A percentile compares a stretch with the other conserved stretches of the same genome.
These are phyloP conservation scores for Spizellomyces punctatus DNA, from an alignment of 192 early-diverging fungal genomes.

Conservation along the genomic window DNA sequence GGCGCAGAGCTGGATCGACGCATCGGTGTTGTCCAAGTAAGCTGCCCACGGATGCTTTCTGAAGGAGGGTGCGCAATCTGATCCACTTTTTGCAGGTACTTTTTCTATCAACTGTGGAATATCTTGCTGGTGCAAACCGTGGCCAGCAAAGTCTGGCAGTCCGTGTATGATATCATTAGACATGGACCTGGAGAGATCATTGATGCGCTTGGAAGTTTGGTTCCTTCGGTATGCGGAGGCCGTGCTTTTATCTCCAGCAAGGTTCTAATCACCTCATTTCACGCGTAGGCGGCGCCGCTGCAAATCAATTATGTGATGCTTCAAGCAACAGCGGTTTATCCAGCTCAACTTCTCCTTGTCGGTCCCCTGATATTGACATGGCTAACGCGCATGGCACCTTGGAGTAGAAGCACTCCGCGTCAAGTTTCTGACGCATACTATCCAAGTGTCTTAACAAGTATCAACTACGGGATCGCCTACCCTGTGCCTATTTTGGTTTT, in stretches of 20 bases:
- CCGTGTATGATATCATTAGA: slow-evolving; percentile 35
- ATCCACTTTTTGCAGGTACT: slow-evolving; percentile 25
- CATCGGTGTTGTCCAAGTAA: slow-evolving; percentile 45
- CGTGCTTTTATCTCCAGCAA: neutral
- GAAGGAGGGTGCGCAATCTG: too few species aligned
- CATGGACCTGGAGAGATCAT: slow-evolving; percentile 41
- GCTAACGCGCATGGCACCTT: slow-evolving; percentile 34
- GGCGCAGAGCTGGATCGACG: slow-evolving; percentile 55
- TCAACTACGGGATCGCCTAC: slow-evolving; percentile 58
- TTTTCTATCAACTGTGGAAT: slow-evolving; percentile 56
- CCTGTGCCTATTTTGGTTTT: slow-evolving; percentile 54
- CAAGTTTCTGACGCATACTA: slow-evolving; percentile 54
- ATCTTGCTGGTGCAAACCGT: slow-evolving; percentile 47
- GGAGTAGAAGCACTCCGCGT: slow-evolving; percentile 41
- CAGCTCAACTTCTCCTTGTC: slow-evolving; percentile 50
- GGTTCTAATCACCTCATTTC: neutral
- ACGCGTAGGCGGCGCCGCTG: slow-evolving; percentile 17
- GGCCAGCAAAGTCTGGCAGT: slow-evolving; percentile 34
- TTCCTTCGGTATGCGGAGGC: slow-evolving; percentile 7
- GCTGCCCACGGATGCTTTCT: too few species aligned
- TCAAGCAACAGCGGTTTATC: slow-evolving; percentile 42
- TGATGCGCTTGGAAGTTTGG: slow-evolving; percentile 22
- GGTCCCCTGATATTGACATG: slow-evolving; percentile 50
- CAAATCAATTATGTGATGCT: slow-evolving; percentile 53
- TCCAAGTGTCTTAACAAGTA: slow-evolving; percentile 47